Conservation (phyloP, 1,284 basidiomycete genomes). For the Moniliella sp. region DNA sequence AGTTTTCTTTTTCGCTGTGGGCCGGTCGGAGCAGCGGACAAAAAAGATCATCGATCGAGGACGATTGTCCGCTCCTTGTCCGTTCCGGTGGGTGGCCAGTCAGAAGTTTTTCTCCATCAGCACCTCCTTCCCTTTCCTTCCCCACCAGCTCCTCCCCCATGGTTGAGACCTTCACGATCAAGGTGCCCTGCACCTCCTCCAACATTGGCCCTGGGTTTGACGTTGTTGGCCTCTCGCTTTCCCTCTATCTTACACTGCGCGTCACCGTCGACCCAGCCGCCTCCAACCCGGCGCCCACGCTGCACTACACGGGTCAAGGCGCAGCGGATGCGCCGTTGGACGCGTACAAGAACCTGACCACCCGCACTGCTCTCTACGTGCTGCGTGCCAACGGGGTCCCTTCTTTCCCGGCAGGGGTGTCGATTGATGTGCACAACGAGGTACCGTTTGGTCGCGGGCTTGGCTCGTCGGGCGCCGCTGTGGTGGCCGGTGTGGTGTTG, state of each 20-base stretch:
- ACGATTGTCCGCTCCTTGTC: too few species aligned
- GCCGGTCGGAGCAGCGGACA: too few species aligned
- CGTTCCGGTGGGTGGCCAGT: too few species aligned
- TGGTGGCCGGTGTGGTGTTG: conserved; percentile 80
- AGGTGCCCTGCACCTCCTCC: conserved; percentile 81
- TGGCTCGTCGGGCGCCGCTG: conserved; percentile 89
- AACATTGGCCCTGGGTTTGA: conserved; percentile 98
- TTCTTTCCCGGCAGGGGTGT: conserved; percentile 45
- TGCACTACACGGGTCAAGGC: conserved; percentile 71
- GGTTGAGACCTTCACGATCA: conserved; percentile 43
- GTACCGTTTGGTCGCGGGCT: conserved; percentile 93
- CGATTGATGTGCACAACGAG: conserved; percentile 64
- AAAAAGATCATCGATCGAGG: too few species aligned
- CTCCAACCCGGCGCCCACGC: conserved; percentile 37
- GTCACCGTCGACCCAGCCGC: conserved; percentile 37
- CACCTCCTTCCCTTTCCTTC: too few species aligned
- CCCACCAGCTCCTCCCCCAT: too few species aligned
- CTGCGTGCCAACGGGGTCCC: conserved; percentile 59
- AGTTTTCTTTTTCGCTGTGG: too few species aligned
- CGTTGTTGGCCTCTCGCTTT: conserved; percentile 86
- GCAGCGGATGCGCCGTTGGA: conserved; percentile 73
- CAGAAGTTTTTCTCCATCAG: too few species aligned
- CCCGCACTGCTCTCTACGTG: conserved; percentile 92
- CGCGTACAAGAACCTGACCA: conserved; percentile 87
- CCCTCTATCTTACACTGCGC: conserved; percentile 58